Conservation (phyloP, 1,139 yeast genomes). For the Kurtzmaniella natalensis region DNA sequence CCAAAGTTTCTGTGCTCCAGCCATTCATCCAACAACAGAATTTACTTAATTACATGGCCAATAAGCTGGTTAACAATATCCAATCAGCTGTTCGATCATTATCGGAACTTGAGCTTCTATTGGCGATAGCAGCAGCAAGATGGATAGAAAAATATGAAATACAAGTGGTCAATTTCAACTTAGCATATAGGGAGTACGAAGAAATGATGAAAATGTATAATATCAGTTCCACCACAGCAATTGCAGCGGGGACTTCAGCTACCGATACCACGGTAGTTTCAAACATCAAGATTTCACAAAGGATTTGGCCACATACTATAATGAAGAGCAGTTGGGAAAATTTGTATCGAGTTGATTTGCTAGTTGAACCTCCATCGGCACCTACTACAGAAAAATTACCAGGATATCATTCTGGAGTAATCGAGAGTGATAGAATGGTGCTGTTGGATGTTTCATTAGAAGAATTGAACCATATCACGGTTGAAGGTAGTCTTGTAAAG, state of each 20-base stretch:
- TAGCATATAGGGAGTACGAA: conserved; percentile 75
- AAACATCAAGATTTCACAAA: conserved; percentile 37
- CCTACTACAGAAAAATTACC: conserved; percentile 14
- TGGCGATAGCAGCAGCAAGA: conserved; percentile 72
- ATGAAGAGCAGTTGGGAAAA: conserved; percentile 55
- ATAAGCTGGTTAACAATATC: conserved; percentile 19
- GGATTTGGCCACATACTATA: conserved; percentile 45
- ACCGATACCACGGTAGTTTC: conserved; percentile 28
- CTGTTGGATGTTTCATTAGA: conserved; percentile 44
- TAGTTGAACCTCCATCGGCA: conserved; percentile 23
- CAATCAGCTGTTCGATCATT: conserved; percentile 40
- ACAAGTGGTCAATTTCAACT: conserved; percentile 62
- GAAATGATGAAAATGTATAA: conserved; percentile 48
- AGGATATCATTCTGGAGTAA: conserved; percentile 32
- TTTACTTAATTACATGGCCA: conserved; percentile 20
- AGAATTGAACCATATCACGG: conserved; percentile 34
- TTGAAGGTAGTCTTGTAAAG: conserved; percentile 27
- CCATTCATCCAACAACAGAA: conserved; percentile 33
- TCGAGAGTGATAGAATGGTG: conserved; percentile 45
- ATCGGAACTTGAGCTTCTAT: conserved; percentile 64
- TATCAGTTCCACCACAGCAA: conserved; percentile 25
- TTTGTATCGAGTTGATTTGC: conserved; percentile 32
- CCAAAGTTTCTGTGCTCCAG: conserved; percentile 18
- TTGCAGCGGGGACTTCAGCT: conserved; percentile 27
- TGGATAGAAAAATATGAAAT: conserved; percentile 57